Percentiles rank a stretch among this genome's conserved stretches.
Evolutionary conservation across 2,329 filamentous ascomycete species (phyloP).

Genomic region (Sordariomycetes sp.): DNA sequence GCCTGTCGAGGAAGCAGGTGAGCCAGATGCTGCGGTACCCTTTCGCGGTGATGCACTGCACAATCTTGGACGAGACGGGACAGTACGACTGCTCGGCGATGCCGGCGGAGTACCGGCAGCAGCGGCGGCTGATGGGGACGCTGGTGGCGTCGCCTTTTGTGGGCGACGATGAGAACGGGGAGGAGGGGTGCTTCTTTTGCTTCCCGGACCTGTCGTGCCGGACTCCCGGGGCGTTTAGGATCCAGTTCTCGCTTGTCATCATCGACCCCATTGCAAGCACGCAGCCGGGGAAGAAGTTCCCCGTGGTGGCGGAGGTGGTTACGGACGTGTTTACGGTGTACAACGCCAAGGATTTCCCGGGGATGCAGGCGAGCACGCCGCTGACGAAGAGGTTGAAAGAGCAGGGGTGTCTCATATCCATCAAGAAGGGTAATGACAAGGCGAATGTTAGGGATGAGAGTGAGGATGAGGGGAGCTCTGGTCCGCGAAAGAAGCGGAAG

Average conservation of each 20-base stretch:
- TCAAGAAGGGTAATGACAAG: slow-evolving; percentile 74
- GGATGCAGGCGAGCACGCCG: slow-evolving; percentile 66
- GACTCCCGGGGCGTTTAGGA: slow-evolving; percentile 61
- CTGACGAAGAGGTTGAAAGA: slow-evolving; percentile 63
- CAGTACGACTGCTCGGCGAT: slow-evolving; percentile 56
- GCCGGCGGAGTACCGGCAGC: slow-evolving; percentile 58
- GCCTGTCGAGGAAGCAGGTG: slow-evolving; percentile 38
- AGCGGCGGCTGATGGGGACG: slow-evolving; percentile 67
- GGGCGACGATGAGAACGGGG: slow-evolving; percentile 57
- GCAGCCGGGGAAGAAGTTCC: slow-evolving; percentile 34
- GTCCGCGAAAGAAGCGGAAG: slow-evolving; percentile 1
- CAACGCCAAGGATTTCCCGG: slow-evolving; percentile 76
- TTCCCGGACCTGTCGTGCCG: slow-evolving; percentile 74
- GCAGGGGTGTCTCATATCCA: slow-evolving; percentile 72
- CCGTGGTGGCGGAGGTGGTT: slow-evolving; percentile 36
- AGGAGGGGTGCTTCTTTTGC: slow-evolving; percentile 73
- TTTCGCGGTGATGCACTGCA: slow-evolving; percentile 63
- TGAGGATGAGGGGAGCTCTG: slow-evolving; percentile 21
- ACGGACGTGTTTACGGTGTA: slow-evolving; percentile 68
- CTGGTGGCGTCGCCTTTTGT: slow-evolving; percentile 66
- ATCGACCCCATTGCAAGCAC: slow-evolving; percentile 47
- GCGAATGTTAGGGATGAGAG: slow-evolving; percentile 24
- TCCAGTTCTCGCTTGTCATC: slow-evolving; percentile 62
- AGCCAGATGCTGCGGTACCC: slow-evolving; percentile 40
- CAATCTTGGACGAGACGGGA: slow-evolving; percentile 58